Conservation (phyloP, 179 eudicot species). For the Silene coronaria region DNA sequence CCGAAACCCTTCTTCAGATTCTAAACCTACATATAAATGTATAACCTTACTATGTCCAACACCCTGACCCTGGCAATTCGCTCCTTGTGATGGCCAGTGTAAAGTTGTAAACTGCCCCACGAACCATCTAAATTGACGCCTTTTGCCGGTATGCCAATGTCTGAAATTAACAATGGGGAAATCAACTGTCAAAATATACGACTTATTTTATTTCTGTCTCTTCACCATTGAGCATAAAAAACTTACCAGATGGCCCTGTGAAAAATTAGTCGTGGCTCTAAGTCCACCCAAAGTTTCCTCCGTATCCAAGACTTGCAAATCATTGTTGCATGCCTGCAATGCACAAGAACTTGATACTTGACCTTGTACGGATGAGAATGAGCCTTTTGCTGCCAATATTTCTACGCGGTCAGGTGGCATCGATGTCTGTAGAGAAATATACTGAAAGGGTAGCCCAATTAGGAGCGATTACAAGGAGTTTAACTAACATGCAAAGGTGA, state of each 20-base stretch:
- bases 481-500: neutral
- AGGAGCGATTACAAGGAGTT: neutral
- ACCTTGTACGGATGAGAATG: constrained; percentile 17
- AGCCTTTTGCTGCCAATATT: constrained; percentile 43
- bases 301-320: constrained; percentile 41
- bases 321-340: constrained; percentile 37
- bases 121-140: constrained; percentile 11
- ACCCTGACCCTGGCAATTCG: constrained; percentile 1
- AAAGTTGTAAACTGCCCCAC: constrained; percentile 1
- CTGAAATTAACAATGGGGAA: constrained; percentile 30
- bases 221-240: neutral
- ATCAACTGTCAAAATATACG: neutral
- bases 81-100: constrained; percentile 14
- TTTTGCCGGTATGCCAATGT: constrained; percentile 53
- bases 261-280: constrained; percentile 28
- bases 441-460: constrained; percentile 33
- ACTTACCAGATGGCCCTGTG: constrained; percentile 53
- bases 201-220: neutral
- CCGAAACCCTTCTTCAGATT: constrained; percentile 4
- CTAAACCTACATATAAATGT: constrained; percentile 13
- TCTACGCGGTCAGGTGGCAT: constrained; percentile 48
- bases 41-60: constrained; percentile 16
- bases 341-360: constrained; percentile 18
- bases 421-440: constrained; percentile 49
- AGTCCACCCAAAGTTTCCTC: constrained; percentile 49